These are phyloP conservation scores for Ceratocystis colombiana DNA, from an alignment of 2,329 filamentous ascomycete species.

Conservation along the genomic window DNA sequence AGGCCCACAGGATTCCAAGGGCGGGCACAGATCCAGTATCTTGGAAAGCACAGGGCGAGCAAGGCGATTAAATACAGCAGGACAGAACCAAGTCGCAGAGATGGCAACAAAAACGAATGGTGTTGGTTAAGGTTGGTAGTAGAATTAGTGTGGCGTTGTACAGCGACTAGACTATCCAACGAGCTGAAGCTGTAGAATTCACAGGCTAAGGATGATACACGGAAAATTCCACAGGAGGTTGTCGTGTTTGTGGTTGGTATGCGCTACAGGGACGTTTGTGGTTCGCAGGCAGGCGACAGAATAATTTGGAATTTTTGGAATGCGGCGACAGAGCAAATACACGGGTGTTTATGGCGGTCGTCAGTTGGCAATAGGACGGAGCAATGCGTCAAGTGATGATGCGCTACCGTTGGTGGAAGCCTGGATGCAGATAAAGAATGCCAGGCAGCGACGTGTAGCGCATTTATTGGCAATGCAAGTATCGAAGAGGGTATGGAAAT, in stretches of 20 bases:
- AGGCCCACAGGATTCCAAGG: slow-evolving; percentile 12
- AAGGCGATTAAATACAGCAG: not conserved
- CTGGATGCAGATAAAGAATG: not conserved
- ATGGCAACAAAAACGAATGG: not conserved
- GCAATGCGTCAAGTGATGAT: not conserved
- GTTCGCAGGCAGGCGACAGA: not conserved
- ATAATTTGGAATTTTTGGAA: not conserved
- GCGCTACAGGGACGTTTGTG: not conserved
- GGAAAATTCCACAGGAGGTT: not conserved
- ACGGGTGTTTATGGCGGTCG: not conserved
- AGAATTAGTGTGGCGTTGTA: not conserved
- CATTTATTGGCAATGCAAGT: not conserved
- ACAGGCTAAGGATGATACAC: not conserved
- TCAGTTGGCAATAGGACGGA: not conserved
- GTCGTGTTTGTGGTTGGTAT: not conserved
- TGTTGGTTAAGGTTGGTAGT: not conserved
- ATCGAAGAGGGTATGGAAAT: not conserved
- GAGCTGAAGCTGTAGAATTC: not conserved
- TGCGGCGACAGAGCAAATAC: not conserved
- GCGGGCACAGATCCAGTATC: slow-evolving; percentile 10
- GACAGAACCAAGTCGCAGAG: not conserved
- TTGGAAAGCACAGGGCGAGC: slow-evolving; percentile 4
- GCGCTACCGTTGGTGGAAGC: not conserved
- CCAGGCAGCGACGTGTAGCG: not conserved
- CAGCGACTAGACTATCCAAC: not conserved